Conservation (phyloP, 352 stramenopile genomes). For the Phytophthora sansomeana region DNA sequence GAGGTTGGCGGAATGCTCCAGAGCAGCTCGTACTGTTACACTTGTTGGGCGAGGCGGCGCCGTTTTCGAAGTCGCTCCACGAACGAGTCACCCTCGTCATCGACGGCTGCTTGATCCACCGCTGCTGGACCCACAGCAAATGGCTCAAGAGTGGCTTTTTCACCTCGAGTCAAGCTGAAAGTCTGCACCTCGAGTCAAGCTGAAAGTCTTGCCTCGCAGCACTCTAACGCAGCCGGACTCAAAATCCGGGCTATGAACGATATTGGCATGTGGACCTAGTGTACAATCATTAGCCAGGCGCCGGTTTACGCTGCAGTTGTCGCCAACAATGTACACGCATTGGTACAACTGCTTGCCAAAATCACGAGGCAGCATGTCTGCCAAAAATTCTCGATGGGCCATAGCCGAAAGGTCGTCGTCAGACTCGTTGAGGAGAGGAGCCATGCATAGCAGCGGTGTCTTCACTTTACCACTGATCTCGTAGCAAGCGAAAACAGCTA, state of each 20-base stretch:
- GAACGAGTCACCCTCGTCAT: slow-evolving; percentile 5
- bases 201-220: background rate
- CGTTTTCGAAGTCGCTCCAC: slow-evolving; percentile 12
- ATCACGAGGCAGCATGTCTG: slow-evolving; percentile 3
- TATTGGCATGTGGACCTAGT: background rate
- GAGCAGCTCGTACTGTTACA: slow-evolving; percentile 5
- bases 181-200: background rate
- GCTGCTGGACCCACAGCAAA: background rate
- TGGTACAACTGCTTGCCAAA: slow-evolving; percentile 2
- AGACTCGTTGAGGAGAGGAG: too few species aligned
- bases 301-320: slow-evolving; percentile 10
- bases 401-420: too few species aligned
- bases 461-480: too few species aligned
- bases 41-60: background rate
- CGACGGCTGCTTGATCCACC: background rate
- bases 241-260: background rate
- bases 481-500: too few species aligned
- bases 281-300: background rate
- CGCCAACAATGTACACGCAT: slow-evolving; percentile 2
- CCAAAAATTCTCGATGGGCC: too few species aligned
- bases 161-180: background rate
- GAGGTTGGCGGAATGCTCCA: slow-evolving; percentile 16
- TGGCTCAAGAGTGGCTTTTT: background rate
- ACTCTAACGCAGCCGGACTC: background rate
- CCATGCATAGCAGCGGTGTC: too few species aligned